phyloP scores from a whole-genome alignment of 2,329 filamentous ascomycete genomes.

The Curvularia sp. region DNA sequence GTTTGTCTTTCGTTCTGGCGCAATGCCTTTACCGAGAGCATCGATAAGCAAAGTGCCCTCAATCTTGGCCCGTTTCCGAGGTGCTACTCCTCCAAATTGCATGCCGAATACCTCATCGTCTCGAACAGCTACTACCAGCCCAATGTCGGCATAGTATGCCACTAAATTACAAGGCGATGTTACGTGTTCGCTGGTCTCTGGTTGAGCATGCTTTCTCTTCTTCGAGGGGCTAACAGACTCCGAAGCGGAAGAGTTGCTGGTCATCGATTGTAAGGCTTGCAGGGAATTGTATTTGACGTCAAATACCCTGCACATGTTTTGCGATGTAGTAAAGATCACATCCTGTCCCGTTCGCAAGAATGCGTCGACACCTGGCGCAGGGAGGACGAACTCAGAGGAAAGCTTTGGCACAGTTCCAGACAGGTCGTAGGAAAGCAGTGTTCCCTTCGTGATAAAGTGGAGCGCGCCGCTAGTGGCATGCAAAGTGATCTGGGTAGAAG shows the following conservation, averaged over 20 bases:
- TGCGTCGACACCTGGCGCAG: conserved; percentile 62
- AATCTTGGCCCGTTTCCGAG: conserved; percentile 49
- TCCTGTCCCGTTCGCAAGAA: conserved; percentile 73
- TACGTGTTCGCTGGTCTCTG: conserved; percentile 56
- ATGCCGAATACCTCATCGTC: conserved; percentile 71
- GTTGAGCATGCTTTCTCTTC: conserved; percentile 46
- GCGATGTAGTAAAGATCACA: conserved; percentile 68
- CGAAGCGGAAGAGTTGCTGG: conserved; percentile 17
- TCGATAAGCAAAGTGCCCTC: conserved; percentile 70
- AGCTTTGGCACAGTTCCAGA: conserved; percentile 68
- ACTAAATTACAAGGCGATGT: conserved; percentile 36
- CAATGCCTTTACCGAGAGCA: conserved; percentile 71
- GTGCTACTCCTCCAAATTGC: conserved; percentile 55
- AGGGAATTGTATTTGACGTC: conserved; percentile 71
- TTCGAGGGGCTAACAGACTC: conserved; percentile 44
- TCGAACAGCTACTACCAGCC: conserved; percentile 70
- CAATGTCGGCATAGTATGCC: conserved; percentile 69
- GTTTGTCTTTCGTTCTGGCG: conserved; percentile 11
- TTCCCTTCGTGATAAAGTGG: conserved; percentile 64
- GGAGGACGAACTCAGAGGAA: conserved; percentile 59
- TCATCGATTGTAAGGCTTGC: conserved; percentile 53
- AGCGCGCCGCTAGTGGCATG: conserved; percentile 70
- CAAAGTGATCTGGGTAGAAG: conserved; percentile 58
- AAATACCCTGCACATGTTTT: conserved; percentile 62
- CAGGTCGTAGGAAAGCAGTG: conserved; percentile 69